phyloP scores from a whole-genome alignment of 352 stramenopile species.

The Pythium apleroticum region DNA sequence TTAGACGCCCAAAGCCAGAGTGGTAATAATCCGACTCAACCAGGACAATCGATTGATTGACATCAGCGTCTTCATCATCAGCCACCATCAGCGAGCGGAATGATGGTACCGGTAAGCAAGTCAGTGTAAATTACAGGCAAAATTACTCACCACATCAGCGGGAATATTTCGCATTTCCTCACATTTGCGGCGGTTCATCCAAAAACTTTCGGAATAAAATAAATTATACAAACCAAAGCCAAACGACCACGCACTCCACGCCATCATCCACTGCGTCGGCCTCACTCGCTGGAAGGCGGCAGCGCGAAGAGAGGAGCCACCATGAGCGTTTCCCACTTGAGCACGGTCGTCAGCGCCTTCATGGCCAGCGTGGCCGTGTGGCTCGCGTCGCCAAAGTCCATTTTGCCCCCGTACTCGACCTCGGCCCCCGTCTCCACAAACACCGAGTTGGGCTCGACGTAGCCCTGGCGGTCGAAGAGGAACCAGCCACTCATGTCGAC shows the following conservation, averaged over 20 bases:
- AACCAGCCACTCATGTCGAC: slow-evolving; percentile 73
- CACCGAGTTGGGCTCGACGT: slow-evolving; percentile 25
- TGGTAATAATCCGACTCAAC: background rate
- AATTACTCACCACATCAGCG: no score
- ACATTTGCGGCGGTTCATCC: background rate
- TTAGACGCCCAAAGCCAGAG: no score
- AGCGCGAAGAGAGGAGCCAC: slow-evolving; percentile 56
- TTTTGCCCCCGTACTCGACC: slow-evolving; percentile 67
- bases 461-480: slow-evolving; percentile 51
- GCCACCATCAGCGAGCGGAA: background rate
- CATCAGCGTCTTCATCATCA: no score
- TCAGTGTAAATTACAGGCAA: background rate
- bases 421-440: slow-evolving; percentile 46
- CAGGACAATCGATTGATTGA: background rate
- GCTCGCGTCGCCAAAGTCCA: slow-evolving; percentile 57
- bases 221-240: slow-evolving; percentile 24
- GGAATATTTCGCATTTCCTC: background rate
- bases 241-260: no score
- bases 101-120: background rate
- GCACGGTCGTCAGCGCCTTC: slow-evolving; percentile 61
- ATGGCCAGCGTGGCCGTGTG: slow-evolving; percentile 54
- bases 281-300: slow-evolving; percentile 18
- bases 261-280: background rate
- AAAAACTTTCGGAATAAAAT: slow-evolving; percentile 3
- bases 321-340: slow-evolving; percentile 69